Conservation (phyloP, 106 monocot species). For the Acorus calamus region DNA sequence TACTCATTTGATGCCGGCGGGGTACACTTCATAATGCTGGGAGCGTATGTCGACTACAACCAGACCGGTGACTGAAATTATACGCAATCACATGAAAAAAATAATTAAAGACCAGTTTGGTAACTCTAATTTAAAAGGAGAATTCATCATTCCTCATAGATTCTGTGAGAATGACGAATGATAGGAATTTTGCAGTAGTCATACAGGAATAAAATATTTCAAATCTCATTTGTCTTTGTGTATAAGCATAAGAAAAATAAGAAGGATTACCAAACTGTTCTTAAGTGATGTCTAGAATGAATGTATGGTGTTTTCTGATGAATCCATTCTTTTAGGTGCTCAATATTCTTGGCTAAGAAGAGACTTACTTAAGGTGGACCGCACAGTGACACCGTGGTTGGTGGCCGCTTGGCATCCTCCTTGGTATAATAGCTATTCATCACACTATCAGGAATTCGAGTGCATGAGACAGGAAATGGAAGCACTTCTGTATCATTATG, state of each 20-base stretch:
- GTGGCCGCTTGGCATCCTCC: constrained; percentile 86
- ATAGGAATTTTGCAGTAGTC: no score
- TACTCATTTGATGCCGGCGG: constrained; percentile 91
- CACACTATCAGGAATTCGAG: constrained; percentile 91
- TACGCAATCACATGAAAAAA: no score
- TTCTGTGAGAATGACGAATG: not conserved
- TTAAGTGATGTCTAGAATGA: no score
- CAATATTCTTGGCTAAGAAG: constrained; percentile 64
- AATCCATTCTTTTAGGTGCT: constrained; percentile 31
- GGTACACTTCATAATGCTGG: constrained; percentile 86
- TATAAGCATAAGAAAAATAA: no score
- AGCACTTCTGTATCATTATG: constrained; percentile 54
- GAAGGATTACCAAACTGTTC: no score
- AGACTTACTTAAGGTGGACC: constrained; percentile 46
- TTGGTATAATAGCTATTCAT: constrained; percentile 89
- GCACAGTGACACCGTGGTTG: constrained; percentile 68
- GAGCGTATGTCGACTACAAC: constrained; percentile 79
- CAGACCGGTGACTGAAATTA: constrained; percentile 28
- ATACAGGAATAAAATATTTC: no score
- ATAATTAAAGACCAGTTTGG: no score
- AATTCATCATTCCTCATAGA: not conserved
- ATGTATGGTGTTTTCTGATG: not conserved
- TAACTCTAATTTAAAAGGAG: no score
- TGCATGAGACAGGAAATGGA: constrained; percentile 93
- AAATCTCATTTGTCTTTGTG: no score